These are phyloP conservation scores for Penicillium aurantiogriseum DNA, from an alignment of 2,329 filamentous ascomycete genomes.

Conservation along the genomic window DNA sequence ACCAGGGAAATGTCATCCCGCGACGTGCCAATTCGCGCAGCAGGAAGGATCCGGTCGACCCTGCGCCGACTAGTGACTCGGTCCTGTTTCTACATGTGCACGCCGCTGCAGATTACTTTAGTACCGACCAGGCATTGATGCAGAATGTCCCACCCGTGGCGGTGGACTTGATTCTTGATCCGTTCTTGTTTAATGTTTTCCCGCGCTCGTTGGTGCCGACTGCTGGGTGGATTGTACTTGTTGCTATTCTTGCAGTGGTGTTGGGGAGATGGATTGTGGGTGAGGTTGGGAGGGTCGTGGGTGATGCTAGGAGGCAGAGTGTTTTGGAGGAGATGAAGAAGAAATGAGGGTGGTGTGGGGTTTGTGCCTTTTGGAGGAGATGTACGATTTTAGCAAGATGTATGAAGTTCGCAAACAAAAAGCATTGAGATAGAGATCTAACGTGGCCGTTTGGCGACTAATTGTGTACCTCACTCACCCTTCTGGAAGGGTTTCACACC, in stretches of 20 bases:
- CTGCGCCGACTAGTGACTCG: slow-evolving; percentile 43
- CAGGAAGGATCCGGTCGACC: slow-evolving; percentile 8
- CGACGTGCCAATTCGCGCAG: neutral
- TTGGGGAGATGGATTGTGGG: slow-evolving; percentile 34
- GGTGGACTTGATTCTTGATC: slow-evolving; percentile 82
- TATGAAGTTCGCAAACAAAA: neutral
- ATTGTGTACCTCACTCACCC: neutral
- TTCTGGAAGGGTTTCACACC: neutral
- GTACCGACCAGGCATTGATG: slow-evolving; percentile 73
- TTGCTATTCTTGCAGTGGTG: slow-evolving; percentile 57
- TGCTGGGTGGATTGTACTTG: slow-evolving; percentile 62
- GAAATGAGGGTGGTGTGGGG: slow-evolving; percentile 4
- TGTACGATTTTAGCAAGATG: neutral
- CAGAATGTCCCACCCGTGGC: slow-evolving; percentile 67
- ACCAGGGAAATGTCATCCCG: slow-evolving; percentile 19
- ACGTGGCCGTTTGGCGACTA: no score
- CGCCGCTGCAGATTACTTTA: slow-evolving; percentile 82
- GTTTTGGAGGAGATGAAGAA: slow-evolving; percentile 22
- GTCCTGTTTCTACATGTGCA: slow-evolving; percentile 70
- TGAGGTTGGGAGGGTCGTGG: slow-evolving; percentile 27
- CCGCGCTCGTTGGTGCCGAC: slow-evolving; percentile 75
- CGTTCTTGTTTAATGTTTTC: slow-evolving; percentile 75
- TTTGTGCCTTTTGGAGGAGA: neutral
- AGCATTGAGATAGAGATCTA: neutral
- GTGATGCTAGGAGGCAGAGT: slow-evolving; percentile 17